Evolutionary conservation across 768 basidiomycete species (phyloP).

Genomic region (Boletus pseudo-olivaceus): DNA sequence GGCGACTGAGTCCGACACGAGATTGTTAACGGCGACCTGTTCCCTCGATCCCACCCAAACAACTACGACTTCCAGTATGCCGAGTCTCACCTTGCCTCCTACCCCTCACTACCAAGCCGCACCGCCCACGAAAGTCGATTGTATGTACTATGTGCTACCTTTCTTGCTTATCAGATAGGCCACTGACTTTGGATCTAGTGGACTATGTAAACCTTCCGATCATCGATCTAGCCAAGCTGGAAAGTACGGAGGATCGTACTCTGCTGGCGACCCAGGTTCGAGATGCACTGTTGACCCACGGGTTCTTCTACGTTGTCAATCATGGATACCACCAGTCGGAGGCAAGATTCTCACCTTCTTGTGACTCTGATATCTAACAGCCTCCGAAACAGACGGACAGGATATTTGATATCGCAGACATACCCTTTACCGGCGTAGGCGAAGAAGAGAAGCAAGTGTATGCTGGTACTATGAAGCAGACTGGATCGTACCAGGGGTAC

Average conservation of each 20-base stretch:
- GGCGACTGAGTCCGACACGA: neutral
- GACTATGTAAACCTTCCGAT: conserved; percentile 50
- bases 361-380: conserved; percentile 25
- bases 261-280: conserved; percentile 39
- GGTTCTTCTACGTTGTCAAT: conserved; percentile 42
- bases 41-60: neutral
- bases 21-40: neutral
- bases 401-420: conserved; percentile 48
- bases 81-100: conserved; percentile 31
- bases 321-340: conserved; percentile 39
- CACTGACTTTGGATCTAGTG: conserved; percentile 31
- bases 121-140: conserved; percentile 31
- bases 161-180: neutral
- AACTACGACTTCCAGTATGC: conserved; percentile 19
- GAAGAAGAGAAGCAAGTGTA: conserved; percentile 44
- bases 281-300: conserved; percentile 43
- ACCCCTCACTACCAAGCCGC: conserved; percentile 37
- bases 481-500: conserved; percentile 51
- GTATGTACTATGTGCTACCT: conserved; percentile 24
- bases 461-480: conserved; percentile 39
- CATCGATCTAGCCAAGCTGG: conserved; percentile 46
- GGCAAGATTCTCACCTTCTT: conserved; percentile 12
- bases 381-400: conserved; percentile 36
- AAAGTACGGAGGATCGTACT: conserved; percentile 36
- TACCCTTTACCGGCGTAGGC: conserved; percentile 40